Evolutionary conservation across 805 yeast genomes (phyloP).

Genomic region (Candida succiphila): DNA sequence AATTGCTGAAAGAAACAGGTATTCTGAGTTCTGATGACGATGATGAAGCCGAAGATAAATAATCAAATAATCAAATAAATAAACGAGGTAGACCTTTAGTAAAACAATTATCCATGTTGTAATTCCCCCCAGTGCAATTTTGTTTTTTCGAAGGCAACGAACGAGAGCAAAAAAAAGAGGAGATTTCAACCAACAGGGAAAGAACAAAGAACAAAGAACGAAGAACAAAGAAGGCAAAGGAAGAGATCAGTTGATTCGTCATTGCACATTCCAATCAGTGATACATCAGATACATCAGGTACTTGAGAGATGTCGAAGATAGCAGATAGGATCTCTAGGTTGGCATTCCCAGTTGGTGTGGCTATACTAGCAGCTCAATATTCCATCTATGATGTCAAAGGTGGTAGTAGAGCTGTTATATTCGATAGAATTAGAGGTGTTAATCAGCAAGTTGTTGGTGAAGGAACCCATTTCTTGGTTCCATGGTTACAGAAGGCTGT

Average conservation of each 20-base stretch:
- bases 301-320: conserved; percentile 34
- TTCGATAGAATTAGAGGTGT: conserved; percentile 91
- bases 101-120: too few species aligned
- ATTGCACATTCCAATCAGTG: too few species aligned
- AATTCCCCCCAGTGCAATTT: too few species aligned
- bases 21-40: conserved; percentile 51
- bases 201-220: too few species aligned
- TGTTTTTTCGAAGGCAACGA: too few species aligned
- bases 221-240: too few species aligned
- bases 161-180: too few species aligned
- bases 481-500: conserved; percentile 96
- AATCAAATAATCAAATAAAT: background rate
- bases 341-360: conserved; percentile 66
- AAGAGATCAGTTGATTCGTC: too few species aligned
- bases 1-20: conserved; percentile 61
- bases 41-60: conserved; percentile 21
- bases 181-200: too few species aligned
- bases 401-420: conserved; percentile 92
- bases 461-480: conserved; percentile 89
- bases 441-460: conserved; percentile 80
- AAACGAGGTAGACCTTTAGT: too few species aligned
- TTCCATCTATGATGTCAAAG: conserved; percentile 89
- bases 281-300: too few species aligned
- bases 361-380: conserved; percentile 66
- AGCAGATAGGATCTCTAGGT: conserved; percentile 29